Evolutionary conservation across 1,284 basidiomycete species (phyloP).

Genomic region (Ceratobasidium sp.): DNA sequence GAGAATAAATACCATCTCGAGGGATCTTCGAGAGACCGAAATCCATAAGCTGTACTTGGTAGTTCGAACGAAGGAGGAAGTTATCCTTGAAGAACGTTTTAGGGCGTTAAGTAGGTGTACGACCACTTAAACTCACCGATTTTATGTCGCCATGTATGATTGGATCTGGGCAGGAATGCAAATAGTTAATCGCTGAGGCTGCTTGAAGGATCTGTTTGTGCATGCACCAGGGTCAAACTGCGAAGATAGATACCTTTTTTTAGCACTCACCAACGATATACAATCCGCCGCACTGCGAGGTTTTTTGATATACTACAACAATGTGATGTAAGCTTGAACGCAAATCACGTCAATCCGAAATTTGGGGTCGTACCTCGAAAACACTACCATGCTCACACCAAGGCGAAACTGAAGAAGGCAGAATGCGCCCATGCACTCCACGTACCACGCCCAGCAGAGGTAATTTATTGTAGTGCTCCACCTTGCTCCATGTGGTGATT

Average conservation of each 20-base stretch:
- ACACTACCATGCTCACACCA: slow-evolving; percentile 38
- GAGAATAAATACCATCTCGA: slow-evolving; percentile 3
- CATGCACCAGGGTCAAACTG: background rate
- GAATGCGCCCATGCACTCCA: background rate
- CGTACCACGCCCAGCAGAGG: slow-evolving; percentile 17
- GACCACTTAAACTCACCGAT: slow-evolving; percentile 10
- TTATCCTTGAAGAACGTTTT: slow-evolving; percentile 3
- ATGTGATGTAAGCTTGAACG: background rate
- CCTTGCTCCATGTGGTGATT: slow-evolving; percentile 25
- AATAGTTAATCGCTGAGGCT: slow-evolving; percentile 22
- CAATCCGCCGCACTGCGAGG: slow-evolving; percentile 5
- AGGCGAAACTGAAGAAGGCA: slow-evolving; percentile 36
- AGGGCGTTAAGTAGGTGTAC: background rate
- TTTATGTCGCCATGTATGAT: slow-evolving; percentile 41
- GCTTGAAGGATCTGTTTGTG: slow-evolving; percentile 30
- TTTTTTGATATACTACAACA: background rate
- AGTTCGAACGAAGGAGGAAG: slow-evolving; percentile 29
- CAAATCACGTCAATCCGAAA: background rate
- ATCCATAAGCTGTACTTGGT: slow-evolving; percentile 35
- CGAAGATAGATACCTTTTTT: background rate
- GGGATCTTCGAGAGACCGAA: slow-evolving; percentile 39
- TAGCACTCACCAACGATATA: slow-evolving; percentile 29
- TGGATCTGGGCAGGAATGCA: slow-evolving; percentile 16
- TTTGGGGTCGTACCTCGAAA: background rate
- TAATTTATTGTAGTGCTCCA: slow-evolving; percentile 34